A percentile compares a stretch with the other conserved stretches of the same genome.
These are phyloP conservation scores for Botryobasidium botryosum DNA, from an alignment of 768 basidiomycete genomes.

Conservation along the genomic window DNA sequence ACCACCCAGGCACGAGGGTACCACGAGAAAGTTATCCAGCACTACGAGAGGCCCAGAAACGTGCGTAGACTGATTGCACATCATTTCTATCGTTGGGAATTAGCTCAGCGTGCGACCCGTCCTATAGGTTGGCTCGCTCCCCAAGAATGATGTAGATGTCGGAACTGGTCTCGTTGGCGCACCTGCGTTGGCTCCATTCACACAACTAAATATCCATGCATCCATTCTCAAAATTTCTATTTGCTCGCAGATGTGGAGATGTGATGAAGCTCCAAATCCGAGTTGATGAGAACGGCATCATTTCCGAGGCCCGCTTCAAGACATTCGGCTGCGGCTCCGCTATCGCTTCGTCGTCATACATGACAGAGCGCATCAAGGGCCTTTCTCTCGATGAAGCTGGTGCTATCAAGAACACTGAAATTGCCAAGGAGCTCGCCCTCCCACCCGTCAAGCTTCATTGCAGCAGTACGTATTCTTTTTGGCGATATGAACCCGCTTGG, in stretches of 20 bases:
- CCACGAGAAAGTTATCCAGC: conserved; percentile 93
- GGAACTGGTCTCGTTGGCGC: conserved; percentile 97
- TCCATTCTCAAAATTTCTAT: not conserved
- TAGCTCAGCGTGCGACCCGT: no score
- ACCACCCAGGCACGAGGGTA: conserved; percentile 38
- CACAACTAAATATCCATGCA: not conserved
- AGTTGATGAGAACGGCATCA: conserved; percentile 86
- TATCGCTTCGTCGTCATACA: conserved; percentile 94
- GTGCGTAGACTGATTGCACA: conserved; percentile 50
- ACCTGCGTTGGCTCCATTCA: conserved; percentile 45
- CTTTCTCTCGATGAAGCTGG: conserved; percentile 87
- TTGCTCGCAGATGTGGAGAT: conserved; percentile 61
- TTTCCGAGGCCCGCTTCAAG: conserved; percentile 98
- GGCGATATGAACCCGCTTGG: no score
- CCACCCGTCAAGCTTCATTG: conserved; percentile 95
- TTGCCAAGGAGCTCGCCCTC: conserved; percentile 88
- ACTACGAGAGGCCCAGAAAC: conserved; percentile 96
- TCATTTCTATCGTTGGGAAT: conserved; percentile 12
- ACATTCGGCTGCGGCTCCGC: conserved; percentile 98
- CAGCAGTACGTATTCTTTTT: conserved; percentile 45
- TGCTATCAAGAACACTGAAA: conserved; percentile 97
- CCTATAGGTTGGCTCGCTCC: conserved; percentile 97
- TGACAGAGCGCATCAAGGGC: conserved; percentile 97
- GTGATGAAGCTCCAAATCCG: conserved; percentile 99
- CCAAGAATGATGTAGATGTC: conserved; percentile 80